Evolutionary conservation across 805 yeast genomes (phyloP).

Genomic region (Ogataea methanolica): DNA sequence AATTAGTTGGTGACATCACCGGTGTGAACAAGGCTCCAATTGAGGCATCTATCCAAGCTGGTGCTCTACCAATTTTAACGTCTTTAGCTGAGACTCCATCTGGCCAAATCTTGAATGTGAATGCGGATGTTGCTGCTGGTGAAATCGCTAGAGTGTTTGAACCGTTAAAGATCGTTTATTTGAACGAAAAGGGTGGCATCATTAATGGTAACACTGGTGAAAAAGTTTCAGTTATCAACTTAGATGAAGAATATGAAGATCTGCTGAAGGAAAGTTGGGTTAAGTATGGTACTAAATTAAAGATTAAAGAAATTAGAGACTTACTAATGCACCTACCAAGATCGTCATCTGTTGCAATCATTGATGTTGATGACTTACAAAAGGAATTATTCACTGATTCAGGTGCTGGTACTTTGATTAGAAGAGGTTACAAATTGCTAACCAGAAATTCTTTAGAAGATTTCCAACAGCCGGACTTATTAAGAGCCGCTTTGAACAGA

Average conservation of each 20-base stretch:
- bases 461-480: conserved; percentile 67
- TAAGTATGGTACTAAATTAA: conserved; percentile 95
- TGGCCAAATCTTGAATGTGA: conserved; percentile 94
- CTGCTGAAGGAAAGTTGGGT: conserved; percentile 95
- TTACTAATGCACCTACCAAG: conserved; percentile 91
- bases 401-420: conserved; percentile 97
- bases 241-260: conserved; percentile 93
- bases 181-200: conserved; percentile 97
- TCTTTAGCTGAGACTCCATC: conserved; percentile 95
- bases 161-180: conserved; percentile 92
- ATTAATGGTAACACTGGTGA: conserved; percentile 89
- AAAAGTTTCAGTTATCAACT: conserved; percentile 81
- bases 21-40: conserved; percentile 85
- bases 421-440: conserved; percentile 90
- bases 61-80: conserved; percentile 93
- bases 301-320: conserved; percentile 94
- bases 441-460: conserved; percentile 66
- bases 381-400: conserved; percentile 97
- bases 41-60: conserved; percentile 92
- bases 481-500: conserved; percentile 71
- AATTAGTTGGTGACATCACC: conserved; percentile 86
- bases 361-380: conserved; percentile 90
- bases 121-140: conserved; percentile 99
- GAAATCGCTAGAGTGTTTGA: conserved; percentile 95
- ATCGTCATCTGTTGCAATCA: conserved; percentile 96